These are phyloP conservation scores for Elaphomyces granulatus DNA, from an alignment of 495 filamentous ascomycete genomes.

Conservation along the genomic window DNA sequence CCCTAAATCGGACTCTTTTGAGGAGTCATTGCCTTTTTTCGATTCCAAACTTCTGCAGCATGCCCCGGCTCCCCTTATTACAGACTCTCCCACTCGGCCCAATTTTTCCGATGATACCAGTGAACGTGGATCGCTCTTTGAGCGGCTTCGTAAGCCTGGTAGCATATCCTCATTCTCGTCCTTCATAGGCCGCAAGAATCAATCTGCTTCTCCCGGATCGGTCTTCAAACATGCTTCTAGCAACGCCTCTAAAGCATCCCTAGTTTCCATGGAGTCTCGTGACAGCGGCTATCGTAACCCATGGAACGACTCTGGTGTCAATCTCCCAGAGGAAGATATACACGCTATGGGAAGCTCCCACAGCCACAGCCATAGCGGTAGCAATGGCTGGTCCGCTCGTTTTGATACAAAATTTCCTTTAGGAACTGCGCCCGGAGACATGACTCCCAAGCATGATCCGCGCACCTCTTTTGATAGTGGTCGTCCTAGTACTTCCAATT, in stretches of 20 bases:
- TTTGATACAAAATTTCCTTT: slow-evolving; percentile 51
- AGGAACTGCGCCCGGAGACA: slow-evolving; percentile 59
- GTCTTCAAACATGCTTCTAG: slow-evolving; percentile 87
- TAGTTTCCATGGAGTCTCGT: slow-evolving; percentile 84
- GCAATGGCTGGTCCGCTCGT: slow-evolving; percentile 48
- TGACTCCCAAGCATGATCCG: slow-evolving; percentile 65
- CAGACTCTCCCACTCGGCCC: slow-evolving; percentile 72
- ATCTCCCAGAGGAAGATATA: slow-evolving; percentile 71
- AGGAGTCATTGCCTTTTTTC: slow-evolving; percentile 91
- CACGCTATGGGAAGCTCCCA: slow-evolving; percentile 44
- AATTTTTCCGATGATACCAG: slow-evolving; percentile 64
- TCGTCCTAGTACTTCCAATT: slow-evolving; percentile 87
- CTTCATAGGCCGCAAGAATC: slow-evolving; percentile 88
- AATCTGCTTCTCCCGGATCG: slow-evolving; percentile 63
- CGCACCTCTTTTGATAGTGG: slow-evolving; percentile 79
- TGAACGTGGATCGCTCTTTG: slow-evolving; percentile 69
- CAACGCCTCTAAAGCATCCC: slow-evolving; percentile 89
- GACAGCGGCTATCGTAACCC: slow-evolving; percentile 88
- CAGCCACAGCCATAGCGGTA: slow-evolving; percentile 41
- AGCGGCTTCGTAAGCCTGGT: slow-evolving; percentile 79
- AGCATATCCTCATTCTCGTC: slow-evolving; percentile 87
- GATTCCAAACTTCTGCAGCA: slow-evolving; percentile 91
- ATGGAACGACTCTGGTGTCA: slow-evolving; percentile 93
- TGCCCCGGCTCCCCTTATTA: slow-evolving; percentile 60
- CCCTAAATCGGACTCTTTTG: slow-evolving; percentile 96